Percentiles rank a stretch among this genome's conserved stretches.
These are phyloP conservation scores for Coemansia sp. DNA, from an alignment of 192 early-diverging fungal species.

Conservation along the genomic window DNA sequence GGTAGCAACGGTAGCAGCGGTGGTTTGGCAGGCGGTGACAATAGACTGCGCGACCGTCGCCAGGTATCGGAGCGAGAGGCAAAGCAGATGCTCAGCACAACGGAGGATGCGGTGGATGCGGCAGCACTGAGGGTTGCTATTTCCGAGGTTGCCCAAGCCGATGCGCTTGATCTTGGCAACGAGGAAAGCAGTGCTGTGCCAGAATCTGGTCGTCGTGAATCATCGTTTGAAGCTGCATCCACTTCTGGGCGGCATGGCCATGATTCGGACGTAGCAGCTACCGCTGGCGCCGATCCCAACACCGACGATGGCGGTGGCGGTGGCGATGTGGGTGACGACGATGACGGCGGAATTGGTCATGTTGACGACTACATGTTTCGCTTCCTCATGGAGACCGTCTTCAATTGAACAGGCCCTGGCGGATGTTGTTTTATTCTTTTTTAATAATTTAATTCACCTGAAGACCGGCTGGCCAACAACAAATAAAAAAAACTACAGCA, in stretches of 20 bases:
- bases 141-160: slow-evolving; percentile 35
- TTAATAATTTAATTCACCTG: not conserved
- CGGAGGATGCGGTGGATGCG: slow-evolving; percentile 44
- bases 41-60: not conserved
- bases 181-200: not conserved
- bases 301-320: not conserved
- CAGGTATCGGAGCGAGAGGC: slow-evolving; percentile 29
- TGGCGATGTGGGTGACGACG: slow-evolving; percentile 21
- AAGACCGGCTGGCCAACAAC: not conserved
- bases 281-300: too few species aligned
- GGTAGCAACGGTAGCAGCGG: not conserved
- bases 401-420: not conserved
- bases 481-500: not conserved
- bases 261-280: not conserved
- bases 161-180: slow-evolving; percentile 39
- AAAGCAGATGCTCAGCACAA: slow-evolving; percentile 9
- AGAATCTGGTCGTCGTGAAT: not conserved
- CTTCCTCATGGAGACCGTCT: slow-evolving; percentile 35
- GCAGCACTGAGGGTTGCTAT: slow-evolving; percentile 35
- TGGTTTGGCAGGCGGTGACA: not conserved
- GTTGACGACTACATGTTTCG: slow-evolving; percentile 77
- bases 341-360: slow-evolving; percentile 60
- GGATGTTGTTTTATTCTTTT: too few species aligned
- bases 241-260: not conserved
- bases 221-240: not conserved